Base-by-base conservation (phyloP, 805 yeast genomes). In the Pichia insulana region DNA sequence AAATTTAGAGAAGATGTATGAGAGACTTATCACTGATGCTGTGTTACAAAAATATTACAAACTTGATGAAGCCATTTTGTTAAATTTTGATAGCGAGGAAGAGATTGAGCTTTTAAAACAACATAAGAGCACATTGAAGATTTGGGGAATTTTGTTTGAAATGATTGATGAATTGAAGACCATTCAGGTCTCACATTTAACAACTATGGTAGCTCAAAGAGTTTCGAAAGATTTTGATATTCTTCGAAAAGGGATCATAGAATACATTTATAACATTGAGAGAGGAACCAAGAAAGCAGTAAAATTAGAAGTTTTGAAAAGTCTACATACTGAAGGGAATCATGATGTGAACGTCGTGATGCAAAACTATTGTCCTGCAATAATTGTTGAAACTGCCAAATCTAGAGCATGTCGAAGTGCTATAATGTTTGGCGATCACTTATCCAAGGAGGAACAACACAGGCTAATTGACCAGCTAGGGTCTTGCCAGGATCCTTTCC, bases 381-480 rank as follows among this genome's bases (percentile, higher is more conserved):
- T 74, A 1, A 56, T 79, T 3, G 46, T 69, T 2, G 80, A 80
- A 18, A 49, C 70, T 7, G 53, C 81, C 32, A 78, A 73, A 43
- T 68, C 80, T 16, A 70, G 67, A 42, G 86, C 94, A 0, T 85
- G 95, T 51, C 63, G 83, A 19, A 65, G 72, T 4, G 77, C 95
- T 0, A 64, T 83, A 3, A 83, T 70, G 78, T 84, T 86, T 62
- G 95, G 95, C 0, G 77, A 76, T 34, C 31, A 41, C 1, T 55
- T 87, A 34, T 51, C 66, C 0, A 43, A 34, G 2, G 45, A 40
- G 0, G 73, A 78, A 40, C 79, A 85, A 59, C 45, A 50, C 6
- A 34, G 55, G 0, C 51, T 84, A 18, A 50, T 85, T 0, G 28
- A 37, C 1, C 47, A 59, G 1, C 63, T 86, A 25, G 49, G 65